Evolutionary conservation across 176 grass and related monocot species (phyloP), one percentile per base, ranked within the genome.

Genomic region (Musa beccarii): DNA sequence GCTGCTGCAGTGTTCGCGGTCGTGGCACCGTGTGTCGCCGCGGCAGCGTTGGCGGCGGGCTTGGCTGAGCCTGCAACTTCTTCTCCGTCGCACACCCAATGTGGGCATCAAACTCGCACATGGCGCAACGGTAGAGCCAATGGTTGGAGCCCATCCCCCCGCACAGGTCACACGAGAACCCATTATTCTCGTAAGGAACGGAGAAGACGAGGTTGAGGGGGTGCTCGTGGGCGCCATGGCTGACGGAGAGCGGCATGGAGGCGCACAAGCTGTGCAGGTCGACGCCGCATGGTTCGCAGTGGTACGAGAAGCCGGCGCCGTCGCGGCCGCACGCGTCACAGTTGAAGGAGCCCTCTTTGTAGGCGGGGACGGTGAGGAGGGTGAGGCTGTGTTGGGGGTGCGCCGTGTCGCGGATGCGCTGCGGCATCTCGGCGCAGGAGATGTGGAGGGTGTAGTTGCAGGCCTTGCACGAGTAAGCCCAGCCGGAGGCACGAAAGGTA

Each of bases 101-200:
- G 73, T 75, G 73, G 8, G 54, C 54, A 28, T 75, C 73, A 55
- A 75, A 75, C 25, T 62, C 55, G 26, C 73, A 75, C 26, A 7
- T 21, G 54, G 53, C 28, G 55, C 73, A 75, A 14, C 55, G 73
- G 73, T 75, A 75, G 55, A 59, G 73, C 73, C 73, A 75, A 9
- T 43, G 24, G 54, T 49, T 75, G 8, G 25, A 23, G 10, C 73
- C 53, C 17, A 11, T 20, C 1, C 16, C 28, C 1, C 2, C 54
- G 73, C 73, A 75, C 1, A 62, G 9, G 55, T 75, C 54, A 55
- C 73, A 73, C 1, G 51, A 11, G 70, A 73, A 73, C 20, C 51
- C 52, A 34, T 34, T 34, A 21, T 73, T 34, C 21, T 52, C 51
- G 52, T 73, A 73, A 2, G 70, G 70, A 8, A 12, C 52, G 70